These are phyloP conservation scores for Typha latifolia DNA, from an alignment of 176 grass and related monocot species.

Conservation along the genomic window DNA sequence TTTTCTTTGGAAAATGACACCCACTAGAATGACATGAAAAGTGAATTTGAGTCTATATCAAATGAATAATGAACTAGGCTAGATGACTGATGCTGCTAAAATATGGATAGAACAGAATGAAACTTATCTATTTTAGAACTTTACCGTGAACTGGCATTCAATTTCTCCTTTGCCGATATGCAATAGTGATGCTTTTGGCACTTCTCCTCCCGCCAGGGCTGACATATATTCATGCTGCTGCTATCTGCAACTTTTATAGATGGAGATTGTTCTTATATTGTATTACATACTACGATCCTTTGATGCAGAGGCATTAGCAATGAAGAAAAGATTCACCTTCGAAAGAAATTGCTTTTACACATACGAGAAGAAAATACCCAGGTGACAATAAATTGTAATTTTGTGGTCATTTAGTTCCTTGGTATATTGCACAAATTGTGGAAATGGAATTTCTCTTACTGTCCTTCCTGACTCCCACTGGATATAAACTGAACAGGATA, in stretches of 20 bases:
- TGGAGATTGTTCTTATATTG: slow-evolving; percentile 2
- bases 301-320: slow-evolving; percentile 80
- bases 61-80: too few species aligned
- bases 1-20: too few species aligned
- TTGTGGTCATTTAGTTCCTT: not conserved
- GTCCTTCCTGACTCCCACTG: not conserved
- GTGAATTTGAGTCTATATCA: too few species aligned
- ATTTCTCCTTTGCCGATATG: too few species aligned
- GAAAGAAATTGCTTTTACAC: slow-evolving; percentile 81
- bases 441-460: not conserved
- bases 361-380: slow-evolving; percentile 86
- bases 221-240: not conserved
- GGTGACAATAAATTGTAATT: slow-evolving; percentile 22
- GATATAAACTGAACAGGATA: slow-evolving; percentile 4
- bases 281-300: slow-evolving; percentile 14
- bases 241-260: not conserved
- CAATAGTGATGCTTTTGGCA: too few species aligned
- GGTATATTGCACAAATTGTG: not conserved
- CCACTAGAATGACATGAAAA: too few species aligned
- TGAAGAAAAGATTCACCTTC: slow-evolving; percentile 87
- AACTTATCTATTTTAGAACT: too few species aligned
- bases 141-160: too few species aligned
- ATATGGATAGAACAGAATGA: too few species aligned
- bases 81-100: too few species aligned
- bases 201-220: too few species aligned